These are phyloP conservation scores for Sporothrix curviconia DNA, from an alignment of 2,329 filamentous ascomycete genomes.

Conservation along the genomic window DNA sequence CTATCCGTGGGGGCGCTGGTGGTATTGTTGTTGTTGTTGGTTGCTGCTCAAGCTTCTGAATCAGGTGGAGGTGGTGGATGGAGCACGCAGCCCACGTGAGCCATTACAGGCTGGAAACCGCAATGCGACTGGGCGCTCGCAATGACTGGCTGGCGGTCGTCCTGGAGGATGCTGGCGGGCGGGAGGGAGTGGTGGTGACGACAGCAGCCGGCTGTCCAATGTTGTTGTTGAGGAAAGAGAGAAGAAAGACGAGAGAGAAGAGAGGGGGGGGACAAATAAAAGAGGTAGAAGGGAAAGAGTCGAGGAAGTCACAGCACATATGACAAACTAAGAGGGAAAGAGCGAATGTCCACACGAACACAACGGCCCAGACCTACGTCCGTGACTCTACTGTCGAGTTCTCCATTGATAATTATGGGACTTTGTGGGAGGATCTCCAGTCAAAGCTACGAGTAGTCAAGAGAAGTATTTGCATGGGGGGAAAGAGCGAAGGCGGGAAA, in stretches of 20 bases:
- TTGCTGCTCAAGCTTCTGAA: too few species aligned
- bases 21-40: not conserved
- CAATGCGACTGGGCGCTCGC: not conserved
- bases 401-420: too few species aligned
- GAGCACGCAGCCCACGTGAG: not conserved
- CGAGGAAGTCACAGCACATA: not conserved
- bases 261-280: not conserved
- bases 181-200: not conserved
- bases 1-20: slow-evolving; percentile 3
- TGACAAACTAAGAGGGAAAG: not conserved
- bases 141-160: not conserved
- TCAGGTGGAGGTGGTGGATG: not conserved
- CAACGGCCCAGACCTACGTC: too few species aligned
- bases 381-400: too few species aligned
- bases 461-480: not conserved
- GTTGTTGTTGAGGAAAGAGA: not conserved
- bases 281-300: not conserved
- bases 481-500: not conserved
- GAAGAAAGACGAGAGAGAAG: not conserved
- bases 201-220: slow-evolving; percentile 4
- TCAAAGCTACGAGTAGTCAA: not conserved
- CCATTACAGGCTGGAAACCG: not conserved
- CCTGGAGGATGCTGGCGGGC: not conserved
- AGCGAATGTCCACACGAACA: not conserved
- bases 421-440: not conserved